Evolutionary conservation across 2,329 filamentous ascomycete species (phyloP), one percentile per base, ranked within the genome.

Genomic region (Fusarium annulatum): DNA sequence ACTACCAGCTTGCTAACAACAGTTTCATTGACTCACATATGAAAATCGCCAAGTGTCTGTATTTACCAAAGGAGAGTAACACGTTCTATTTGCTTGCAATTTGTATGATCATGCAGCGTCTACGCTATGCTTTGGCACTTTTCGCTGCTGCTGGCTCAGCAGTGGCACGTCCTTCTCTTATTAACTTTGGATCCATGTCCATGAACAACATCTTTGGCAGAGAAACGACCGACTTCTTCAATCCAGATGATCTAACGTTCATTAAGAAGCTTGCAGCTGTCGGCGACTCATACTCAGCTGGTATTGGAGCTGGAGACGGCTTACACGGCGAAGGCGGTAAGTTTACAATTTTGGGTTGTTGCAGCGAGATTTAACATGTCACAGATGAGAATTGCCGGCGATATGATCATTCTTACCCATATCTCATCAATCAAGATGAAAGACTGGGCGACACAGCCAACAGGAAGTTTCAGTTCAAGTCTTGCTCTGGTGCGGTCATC

Each of bases 221-320:
- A 53, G 18, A 53, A 1, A 38, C 51, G 3, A 1, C 51, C 1
- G 23, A 28, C 0, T n/a, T 5, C 34, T 53, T 53, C 18, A 53
- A 53, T 3, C 49, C 42, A 12, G 42, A 64, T 3, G 68, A 70
- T 7, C 4, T 38, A 1, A 16, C 36, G 1, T 41, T 16, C 1
- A 71, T 72, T 6, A 23, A 18, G 0, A 69, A 69, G 16, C 41
- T 75, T 21, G 72, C 70, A 5, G 66, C 72, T 7, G 38, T 74
- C 0, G 69, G 71, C 0, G 69, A 73, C 7, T 73, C 69, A 3
- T 73, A 73, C 45, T 72, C 71, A 0, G 71, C 69, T 38, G 71
- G 69, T 14, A 70, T 73, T 5, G 71, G 71, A 9, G 69, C 69
- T 19, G 71, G 71, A 8, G 61, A 66, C 6, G 62, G 18, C 15